Evolutionary conservation across 805 yeast species (phyloP).

Genomic region (Yamadazyma olivae): DNA sequence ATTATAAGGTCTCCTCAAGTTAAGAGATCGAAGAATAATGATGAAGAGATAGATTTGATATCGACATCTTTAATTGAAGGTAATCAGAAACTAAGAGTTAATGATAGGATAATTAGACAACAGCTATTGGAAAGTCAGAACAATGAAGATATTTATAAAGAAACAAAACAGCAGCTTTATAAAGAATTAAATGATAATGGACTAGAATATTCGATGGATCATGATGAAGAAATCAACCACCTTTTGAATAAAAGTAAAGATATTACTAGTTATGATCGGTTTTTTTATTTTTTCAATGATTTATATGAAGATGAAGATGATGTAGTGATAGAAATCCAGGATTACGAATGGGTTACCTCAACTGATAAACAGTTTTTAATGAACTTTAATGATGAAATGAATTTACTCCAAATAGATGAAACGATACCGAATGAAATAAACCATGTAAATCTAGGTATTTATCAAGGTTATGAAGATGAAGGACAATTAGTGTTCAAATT

Average conservation of each 20-base stretch:
- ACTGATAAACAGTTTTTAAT: background rate
- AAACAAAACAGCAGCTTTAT: background rate
- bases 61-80: background rate
- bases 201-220: background rate
- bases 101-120: background rate
- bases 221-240: background rate
- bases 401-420: too few relatives aligned
- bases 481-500: constrained; percentile 3
- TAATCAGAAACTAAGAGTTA: background rate
- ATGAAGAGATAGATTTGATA: background rate
- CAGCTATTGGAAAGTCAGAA: background rate
- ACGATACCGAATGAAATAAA: too few relatives aligned
- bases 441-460: too few relatives aligned
- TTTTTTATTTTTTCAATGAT: constrained; percentile 7
- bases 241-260: background rate
- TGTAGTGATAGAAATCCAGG: background rate
- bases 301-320: too few relatives aligned
- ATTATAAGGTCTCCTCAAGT: too few relatives aligned
- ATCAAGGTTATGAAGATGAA: too few relatives aligned
- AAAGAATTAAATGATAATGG: background rate
- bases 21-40: too few relatives aligned
- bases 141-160: background rate
- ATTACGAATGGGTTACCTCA: background rate
- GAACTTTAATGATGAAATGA: too few relatives aligned
- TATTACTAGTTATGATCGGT: constrained; percentile 1